Evolutionary conservation across 192 early-diverging fungal species (phyloP), one percentile per base, ranked within the genome.

Genomic region (Lobosporangium transversale): DNA sequence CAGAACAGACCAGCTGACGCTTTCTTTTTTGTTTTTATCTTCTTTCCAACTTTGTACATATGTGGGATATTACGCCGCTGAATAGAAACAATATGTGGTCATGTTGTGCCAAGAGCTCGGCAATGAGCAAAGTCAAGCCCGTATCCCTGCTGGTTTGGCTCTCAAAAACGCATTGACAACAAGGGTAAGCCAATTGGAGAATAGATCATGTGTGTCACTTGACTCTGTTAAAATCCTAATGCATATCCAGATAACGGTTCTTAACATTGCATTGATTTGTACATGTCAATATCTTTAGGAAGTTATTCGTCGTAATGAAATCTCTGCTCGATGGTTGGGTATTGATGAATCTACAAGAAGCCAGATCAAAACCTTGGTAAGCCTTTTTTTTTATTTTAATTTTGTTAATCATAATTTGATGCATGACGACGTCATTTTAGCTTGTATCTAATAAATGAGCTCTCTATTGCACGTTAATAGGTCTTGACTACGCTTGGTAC

Each of bases 141-240:
- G 96, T 63, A 82, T 82, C 31, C 87, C 91, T 20, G 95, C 96
- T 31, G 97, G 94, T 80, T 79, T 99, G 58, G 90, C 91, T 43
- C 81, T 99, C 65, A 99, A 99, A 88, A 99, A 99, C 80, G 82
- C 93, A 45, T 80, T 99, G 61, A 83, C 86, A 9, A 92, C 95
- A 56, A 95, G 92, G 86, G 95, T 94, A 85, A 65, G 57, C 40
- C 17, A 59, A 30, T 32, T 9, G 15, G 44, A 31, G 23, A 21
- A 21, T 21, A 21, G 50, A 21, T 24, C 53, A 66, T 58, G 49
- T 35, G 53, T 33, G 9, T 33, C 17, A 32, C 3, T 37, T 24
- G 26, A 18, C n/a, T n/a, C n/a, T n/a, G n/a, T n/a, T n/a, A n/a
- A n/a, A n/a, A n/a, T n/a, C n/a, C n/a, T n/a, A n/a, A n/a, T n/a